Percentiles rank a stretch among this genome's conserved stretches.
These are phyloP conservation scores for Saccharomycopsis schoenii DNA, from an alignment of 805 yeast species.

Conservation along the genomic window DNA sequence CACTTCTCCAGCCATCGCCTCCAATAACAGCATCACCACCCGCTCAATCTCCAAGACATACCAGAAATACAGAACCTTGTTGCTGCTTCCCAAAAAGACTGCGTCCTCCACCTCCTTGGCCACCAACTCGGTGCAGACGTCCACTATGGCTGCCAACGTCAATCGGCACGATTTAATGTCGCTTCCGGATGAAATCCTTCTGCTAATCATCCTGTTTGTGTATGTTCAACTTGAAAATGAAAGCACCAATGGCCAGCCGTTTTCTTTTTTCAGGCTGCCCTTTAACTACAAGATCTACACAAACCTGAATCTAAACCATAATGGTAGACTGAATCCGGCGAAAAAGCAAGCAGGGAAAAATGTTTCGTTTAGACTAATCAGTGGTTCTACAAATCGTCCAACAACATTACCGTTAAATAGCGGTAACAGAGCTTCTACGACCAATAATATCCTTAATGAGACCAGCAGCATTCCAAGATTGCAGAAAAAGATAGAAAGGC, in stretches of 20 bases:
- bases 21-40: slow-evolving; percentile 1
- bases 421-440: neutral
- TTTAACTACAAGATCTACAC: neutral
- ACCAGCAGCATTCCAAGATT: neutral
- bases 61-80: slow-evolving; percentile 14
- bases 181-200: slow-evolving; percentile 15
- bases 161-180: neutral
- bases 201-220: slow-evolving; percentile 3
- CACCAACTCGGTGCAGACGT: neutral
- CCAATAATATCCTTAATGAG: neutral
- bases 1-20: neutral
- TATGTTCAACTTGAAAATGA: slow-evolving; percentile 8
- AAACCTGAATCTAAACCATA: neutral
- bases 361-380: neutral
- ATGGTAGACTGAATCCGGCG: neutral
- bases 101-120: neutral
- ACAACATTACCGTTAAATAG: neutral
- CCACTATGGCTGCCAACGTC: neutral
- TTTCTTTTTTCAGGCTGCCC: slow-evolving; percentile 3
- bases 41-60: slow-evolving; percentile 9
- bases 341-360: neutral
- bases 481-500: slow-evolving; percentile 2
- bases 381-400: neutral
- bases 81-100: slow-evolving; percentile 10
- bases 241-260: neutral